Percentiles rank a stretch among this genome's conserved stretches.
phyloP scores from a whole-genome alignment of 202 grass and related monocot species.

The Elaeis oleifera region DNA sequence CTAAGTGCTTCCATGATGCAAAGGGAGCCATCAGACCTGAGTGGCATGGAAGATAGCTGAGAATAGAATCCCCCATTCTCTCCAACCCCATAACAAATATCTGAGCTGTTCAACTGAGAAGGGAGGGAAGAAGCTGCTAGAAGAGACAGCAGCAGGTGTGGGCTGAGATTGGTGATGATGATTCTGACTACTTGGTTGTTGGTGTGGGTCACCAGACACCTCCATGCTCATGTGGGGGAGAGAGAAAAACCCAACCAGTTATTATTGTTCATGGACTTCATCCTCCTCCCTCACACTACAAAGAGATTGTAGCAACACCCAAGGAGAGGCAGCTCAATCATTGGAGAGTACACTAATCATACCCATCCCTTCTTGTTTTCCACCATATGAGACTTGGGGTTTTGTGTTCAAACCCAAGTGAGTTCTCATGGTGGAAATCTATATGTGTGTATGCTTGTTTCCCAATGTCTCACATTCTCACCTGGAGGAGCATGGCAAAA shows the following conservation, averaged over 20 bases:
- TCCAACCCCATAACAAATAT: conserved; percentile 40
- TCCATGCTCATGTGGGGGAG: conserved; percentile 68
- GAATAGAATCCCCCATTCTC: conserved; percentile 49
- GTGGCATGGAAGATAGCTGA: conserved; percentile 86
- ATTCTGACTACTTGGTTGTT: conserved; percentile 27
- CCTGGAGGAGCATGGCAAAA: conserved; percentile 24
- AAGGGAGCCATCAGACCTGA: conserved; percentile 89
- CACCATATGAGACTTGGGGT: conserved; percentile 45
- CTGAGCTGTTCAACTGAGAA: conserved; percentile 13
- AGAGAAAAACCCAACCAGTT: conserved; percentile 91
- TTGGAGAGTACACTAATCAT: conserved; percentile 84
- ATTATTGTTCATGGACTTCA: conserved; percentile 57
- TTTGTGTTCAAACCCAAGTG: conserved; percentile 27
- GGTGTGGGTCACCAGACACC: conserved; percentile 26
- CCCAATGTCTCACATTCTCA: not conserved
- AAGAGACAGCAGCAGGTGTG: conserved; percentile 21
- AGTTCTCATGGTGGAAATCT: not conserved
- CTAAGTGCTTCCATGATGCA: conserved; percentile 97
- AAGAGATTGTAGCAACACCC: conserved; percentile 19
- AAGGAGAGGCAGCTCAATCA: conserved; percentile 65
- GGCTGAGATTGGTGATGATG: conserved; percentile 35
- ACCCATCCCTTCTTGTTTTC: conserved; percentile 15
- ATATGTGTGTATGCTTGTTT: not conserved
- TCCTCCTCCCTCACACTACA: conserved; percentile 19
- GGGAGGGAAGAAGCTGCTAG: conserved; percentile 22